A percentile compares a stretch with the other conserved stretches of the same genome.
phyloP scores from a whole-genome alignment of 2,329 filamentous ascomycete genomes.

The Bipolaris cookei region DNA sequence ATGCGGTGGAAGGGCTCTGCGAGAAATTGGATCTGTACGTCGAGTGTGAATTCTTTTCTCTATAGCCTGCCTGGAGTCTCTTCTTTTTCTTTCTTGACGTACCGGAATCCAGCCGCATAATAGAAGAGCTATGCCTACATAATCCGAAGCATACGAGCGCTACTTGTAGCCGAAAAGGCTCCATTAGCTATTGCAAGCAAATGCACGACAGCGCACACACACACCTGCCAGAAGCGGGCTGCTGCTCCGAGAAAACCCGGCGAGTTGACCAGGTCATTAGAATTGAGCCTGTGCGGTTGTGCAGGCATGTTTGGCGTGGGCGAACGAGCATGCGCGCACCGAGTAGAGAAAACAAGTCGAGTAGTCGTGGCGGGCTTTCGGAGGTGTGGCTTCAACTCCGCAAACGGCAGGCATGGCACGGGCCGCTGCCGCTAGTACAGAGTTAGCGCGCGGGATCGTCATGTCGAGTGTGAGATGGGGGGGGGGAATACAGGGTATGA shows the following conservation, averaged over 20 bases:
- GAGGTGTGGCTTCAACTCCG: constrained; percentile 33
- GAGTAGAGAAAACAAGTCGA: background rate
- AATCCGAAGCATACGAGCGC: constrained; percentile 88
- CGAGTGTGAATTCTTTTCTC: constrained; percentile 14
- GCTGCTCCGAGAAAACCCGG: constrained; percentile 55
- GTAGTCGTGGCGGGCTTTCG: constrained; percentile 9
- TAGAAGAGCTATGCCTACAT: constrained; percentile 77
- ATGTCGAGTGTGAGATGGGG: too few species aligned
- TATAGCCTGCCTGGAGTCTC: background rate
- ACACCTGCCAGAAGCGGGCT: constrained; percentile 59
- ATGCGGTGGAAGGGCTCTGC: constrained; percentile 91
- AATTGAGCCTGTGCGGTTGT: constrained; percentile 34
- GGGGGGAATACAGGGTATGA: too few species aligned
- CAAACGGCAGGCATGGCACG: constrained; percentile 18
- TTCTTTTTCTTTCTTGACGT: constrained; percentile 24
- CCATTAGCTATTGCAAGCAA: background rate
- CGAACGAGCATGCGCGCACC: constrained; percentile 23
- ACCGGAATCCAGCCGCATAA: constrained; percentile 70
- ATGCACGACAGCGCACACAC: constrained; percentile 5
- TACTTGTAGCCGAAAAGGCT: constrained; percentile 43
- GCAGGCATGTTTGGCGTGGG: constrained; percentile 37
- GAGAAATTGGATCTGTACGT: constrained; percentile 66
- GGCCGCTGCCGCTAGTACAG: background rate
- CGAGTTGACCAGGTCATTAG: constrained; percentile 34
- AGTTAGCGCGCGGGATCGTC: background rate